These are phyloP conservation scores for Fusarium graminum DNA, from an alignment of 2,329 filamentous ascomycete genomes.

Conservation along the genomic window DNA sequence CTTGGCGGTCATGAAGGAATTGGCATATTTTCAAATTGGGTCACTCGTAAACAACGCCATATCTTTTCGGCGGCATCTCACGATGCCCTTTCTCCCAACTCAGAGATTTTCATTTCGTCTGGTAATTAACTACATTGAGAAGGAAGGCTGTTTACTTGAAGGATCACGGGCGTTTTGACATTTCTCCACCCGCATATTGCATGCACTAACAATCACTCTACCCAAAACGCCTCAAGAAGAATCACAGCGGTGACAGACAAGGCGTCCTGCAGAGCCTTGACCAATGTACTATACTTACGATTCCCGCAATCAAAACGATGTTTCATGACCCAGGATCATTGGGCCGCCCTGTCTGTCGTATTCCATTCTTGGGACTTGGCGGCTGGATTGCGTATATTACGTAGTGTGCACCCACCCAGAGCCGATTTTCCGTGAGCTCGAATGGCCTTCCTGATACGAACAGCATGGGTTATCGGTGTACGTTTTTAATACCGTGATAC, in stretches of 20 bases:
- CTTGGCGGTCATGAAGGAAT: constrained; percentile 35
- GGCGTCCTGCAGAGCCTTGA: constrained; percentile 12
- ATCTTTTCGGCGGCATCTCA: constrained; percentile 21
- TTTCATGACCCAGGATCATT: constrained; percentile 13
- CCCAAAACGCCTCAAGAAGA: constrained; percentile 4
- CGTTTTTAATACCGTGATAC: constrained; percentile 30
- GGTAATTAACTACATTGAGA: constrained; percentile 2
- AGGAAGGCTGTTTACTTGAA: constrained; percentile 1
- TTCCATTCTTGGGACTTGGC: constrained; percentile 14
- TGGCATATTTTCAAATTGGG: constrained; percentile 21
- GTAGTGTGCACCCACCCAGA: constrained; percentile 28
- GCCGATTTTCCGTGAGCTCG: constrained; percentile 38
- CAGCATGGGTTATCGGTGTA: constrained; percentile 28
- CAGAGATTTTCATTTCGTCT: not conserved
- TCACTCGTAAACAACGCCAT: constrained; percentile 23
- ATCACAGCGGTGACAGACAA: constrained; percentile 8
- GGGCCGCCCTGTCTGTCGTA: constrained; percentile 20
- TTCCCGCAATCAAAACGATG: not conserved
- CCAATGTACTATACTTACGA: not conserved
- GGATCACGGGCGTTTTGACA: not conserved
- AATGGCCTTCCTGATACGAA: constrained; percentile 20
- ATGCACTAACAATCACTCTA: not conserved
- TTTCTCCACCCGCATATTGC: not conserved
- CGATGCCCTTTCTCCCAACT: not conserved
- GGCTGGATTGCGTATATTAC: constrained; percentile 14